phyloP scores from a whole-genome alignment of 2,329 filamentous ascomycete species.

The Trichoderma breve region DNA sequence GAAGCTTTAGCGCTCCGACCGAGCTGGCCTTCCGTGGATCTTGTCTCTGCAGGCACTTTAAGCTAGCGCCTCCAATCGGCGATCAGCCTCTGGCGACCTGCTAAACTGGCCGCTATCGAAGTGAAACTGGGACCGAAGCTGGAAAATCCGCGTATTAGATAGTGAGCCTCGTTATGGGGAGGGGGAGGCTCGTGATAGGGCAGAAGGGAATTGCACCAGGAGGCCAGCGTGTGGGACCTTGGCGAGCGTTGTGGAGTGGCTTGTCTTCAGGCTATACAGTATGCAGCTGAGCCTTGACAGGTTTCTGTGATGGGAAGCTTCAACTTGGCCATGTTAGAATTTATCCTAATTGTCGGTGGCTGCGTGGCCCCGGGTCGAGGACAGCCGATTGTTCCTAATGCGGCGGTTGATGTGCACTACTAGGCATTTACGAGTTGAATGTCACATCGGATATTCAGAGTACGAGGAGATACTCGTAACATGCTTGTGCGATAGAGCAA shows the following conservation, averaged over 20 bases:
- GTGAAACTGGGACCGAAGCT: neutral
- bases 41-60: conserved; percentile 15
- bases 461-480: neutral
- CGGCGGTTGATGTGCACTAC: neutral
- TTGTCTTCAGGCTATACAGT: neutral
- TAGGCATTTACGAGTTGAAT: neutral
- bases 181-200: neutral
- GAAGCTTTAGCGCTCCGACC: neutral
- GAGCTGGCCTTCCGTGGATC: conserved; percentile 12
- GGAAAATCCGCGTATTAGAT: neutral
- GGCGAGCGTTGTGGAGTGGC: neutral
- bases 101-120: neutral
- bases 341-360: conserved; percentile 5
- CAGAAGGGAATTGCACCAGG: neutral
- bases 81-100: conserved; percentile 1
- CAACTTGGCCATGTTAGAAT: neutral
- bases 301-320: neutral
- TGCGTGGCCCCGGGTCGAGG: neutral
- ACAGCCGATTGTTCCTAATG: neutral
- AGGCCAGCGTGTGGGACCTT: neutral
- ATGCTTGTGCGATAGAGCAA: neutral
- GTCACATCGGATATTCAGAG: neutral
- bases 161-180: neutral
- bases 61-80: conserved; percentile 10
- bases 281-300: neutral